Base-by-base conservation (phyloP, 495 filamentous ascomycete genomes). In the Cercophora sp. region DNA sequence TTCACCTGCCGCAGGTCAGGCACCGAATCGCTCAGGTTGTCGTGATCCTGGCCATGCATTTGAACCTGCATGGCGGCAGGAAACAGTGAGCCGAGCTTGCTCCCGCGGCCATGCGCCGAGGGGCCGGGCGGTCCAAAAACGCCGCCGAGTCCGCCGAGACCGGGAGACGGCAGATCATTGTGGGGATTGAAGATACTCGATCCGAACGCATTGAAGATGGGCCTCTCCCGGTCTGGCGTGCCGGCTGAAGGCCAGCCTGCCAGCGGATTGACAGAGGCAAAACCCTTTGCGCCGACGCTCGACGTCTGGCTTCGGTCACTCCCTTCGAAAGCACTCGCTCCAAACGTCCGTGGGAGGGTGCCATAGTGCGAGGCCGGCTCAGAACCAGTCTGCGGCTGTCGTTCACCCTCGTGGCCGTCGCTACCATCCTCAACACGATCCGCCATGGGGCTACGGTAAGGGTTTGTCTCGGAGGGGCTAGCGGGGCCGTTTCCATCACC, bases 391-490 rank as follows among this genome's bases (percentile, higher is more conserved):
- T 72, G 74, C 19, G 63, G 63, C 29, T 63, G 65, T 8, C 68
- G 65, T 4, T 74, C 73, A 46, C 83, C 79, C 26, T 80, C 67
- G 53, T 91, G 86, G 23, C 89, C 86, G 2, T 79, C 75, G 20
- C 90, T 84, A 0, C 75, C 76, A 26, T 83, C 82, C 15, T 91
- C 87, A n/a, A 81, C 85, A n/a, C 87, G 62, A 10, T 65, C 60
- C 8, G 45, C 58, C 26, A 55, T 83, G 8, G 93, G 94, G 66
- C 92, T 97, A 57, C 88, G 87, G 62, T 91, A 98, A n/a, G 93
- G 94, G 67, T 98, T 98, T 1, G 93, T 97, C 54, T 96, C 90
- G 0, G 92, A 93, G 29, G 93, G 94, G 62, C 94, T 97, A 54
- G 87, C 51, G 58, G 80, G 37, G 73, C 79, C 59, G 75, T 83